phyloP scores from a whole-genome alignment of 208 protist genomes.

The Trypanosoma lewisi region DNA sequence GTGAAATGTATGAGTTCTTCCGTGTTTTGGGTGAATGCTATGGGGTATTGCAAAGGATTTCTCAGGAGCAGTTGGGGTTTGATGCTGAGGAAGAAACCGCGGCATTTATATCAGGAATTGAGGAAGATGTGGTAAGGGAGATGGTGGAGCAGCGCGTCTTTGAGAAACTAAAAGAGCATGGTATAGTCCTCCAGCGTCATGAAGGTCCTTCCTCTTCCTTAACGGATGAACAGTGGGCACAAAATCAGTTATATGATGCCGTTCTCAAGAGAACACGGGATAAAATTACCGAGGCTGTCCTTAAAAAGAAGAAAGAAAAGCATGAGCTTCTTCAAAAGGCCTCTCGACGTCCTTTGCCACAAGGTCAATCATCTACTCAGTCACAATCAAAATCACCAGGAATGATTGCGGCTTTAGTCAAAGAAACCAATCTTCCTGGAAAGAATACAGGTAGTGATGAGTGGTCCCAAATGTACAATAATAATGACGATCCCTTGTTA shows the following conservation, averaged over 20 bases:
- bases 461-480: background rate
- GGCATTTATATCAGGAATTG: slow-evolving; percentile 6
- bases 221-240: slow-evolving; percentile 24
- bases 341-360: background rate
- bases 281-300: background rate
- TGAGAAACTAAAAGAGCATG: slow-evolving; percentile 14
- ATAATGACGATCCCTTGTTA: background rate
- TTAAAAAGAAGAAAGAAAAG: background rate
- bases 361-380: background rate
- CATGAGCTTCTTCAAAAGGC: background rate
- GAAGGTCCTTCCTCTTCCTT: slow-evolving; percentile 8
- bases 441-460: background rate
- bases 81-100: background rate
- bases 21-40: slow-evolving; percentile 2
- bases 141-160: slow-evolving; percentile 19
- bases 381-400: background rate
- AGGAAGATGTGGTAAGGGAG: slow-evolving; percentile 13
- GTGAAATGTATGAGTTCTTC: slow-evolving; percentile 20
- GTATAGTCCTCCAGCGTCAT: slow-evolving; percentile 16
- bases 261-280: slow-evolving; percentile 10
- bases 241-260: slow-evolving; percentile 22
- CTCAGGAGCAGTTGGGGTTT: background rate
- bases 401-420: background rate
- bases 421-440: background rate
- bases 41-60: background rate